Conservation (phyloP, 495 filamentous ascomycete species). For the Cladorrhinum samala region DNA sequence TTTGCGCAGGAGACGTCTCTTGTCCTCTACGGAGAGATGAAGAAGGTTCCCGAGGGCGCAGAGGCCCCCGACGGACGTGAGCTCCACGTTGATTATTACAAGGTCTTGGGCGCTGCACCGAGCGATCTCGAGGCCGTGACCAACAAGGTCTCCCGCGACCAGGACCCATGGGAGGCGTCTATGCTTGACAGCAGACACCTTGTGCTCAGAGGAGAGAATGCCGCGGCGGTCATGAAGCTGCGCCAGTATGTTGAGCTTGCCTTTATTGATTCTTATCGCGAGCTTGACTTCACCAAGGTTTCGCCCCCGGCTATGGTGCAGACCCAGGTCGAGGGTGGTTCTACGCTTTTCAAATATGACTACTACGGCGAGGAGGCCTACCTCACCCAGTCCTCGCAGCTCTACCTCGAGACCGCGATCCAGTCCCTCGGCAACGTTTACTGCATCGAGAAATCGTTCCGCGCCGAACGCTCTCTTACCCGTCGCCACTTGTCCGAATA, state of each 20-base stretch:
- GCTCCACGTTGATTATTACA: slow-evolving; percentile 90
- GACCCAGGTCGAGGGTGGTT: slow-evolving; percentile 94
- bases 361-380: slow-evolving; percentile 95
- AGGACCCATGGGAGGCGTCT: slow-evolving; percentile 61
- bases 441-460: slow-evolving; percentile 98
- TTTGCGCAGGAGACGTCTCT: slow-evolving; percentile 88
- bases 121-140: slow-evolving; percentile 91
- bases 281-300: slow-evolving; percentile 75
- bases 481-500: slow-evolving; percentile 94
- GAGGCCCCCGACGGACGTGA: slow-evolving; percentile 84
- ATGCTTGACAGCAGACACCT: slow-evolving; percentile 91
- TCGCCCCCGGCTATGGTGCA: slow-evolving; percentile 96
- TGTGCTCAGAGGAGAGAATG: slow-evolving; percentile 80
- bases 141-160: slow-evolving; percentile 75
- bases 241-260: slow-evolving; percentile 77
- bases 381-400: slow-evolving; percentile 93
- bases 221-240: slow-evolving; percentile 86
- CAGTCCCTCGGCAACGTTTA: slow-evolving; percentile 89
- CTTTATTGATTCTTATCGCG: slow-evolving; percentile 75
- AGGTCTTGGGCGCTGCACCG: slow-evolving; percentile 68
- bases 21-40: slow-evolving; percentile 82
- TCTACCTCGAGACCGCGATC: slow-evolving; percentile 95
- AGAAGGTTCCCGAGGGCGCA: slow-evolving; percentile 68
- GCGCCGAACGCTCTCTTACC: slow-evolving; percentile 91
- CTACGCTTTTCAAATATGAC: slow-evolving; percentile 86